Evolutionary conservation across 768 basidiomycete genomes (phyloP).

Genomic region (Hygrocybe punicea): DNA sequence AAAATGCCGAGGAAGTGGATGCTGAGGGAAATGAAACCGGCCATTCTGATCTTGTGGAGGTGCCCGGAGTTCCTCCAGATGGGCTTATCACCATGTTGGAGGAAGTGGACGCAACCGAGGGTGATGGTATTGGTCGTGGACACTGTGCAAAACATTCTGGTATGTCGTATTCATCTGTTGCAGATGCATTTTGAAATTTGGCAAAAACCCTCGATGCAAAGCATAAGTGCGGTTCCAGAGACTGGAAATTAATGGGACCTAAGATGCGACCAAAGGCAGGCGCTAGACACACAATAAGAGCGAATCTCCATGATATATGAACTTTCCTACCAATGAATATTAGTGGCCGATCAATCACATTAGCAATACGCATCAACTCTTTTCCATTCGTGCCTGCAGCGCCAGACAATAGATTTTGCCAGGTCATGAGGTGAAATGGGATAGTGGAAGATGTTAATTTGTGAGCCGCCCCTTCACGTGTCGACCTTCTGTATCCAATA

Average conservation of each 20-base stretch:
- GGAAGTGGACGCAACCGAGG: too few species aligned
- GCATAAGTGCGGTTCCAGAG: not conserved
- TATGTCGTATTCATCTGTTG: not conserved
- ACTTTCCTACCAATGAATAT: not conserved
- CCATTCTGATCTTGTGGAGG: too few species aligned
- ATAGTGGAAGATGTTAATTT: not conserved
- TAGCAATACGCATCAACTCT: not conserved
- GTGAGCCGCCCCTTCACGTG: not conserved
- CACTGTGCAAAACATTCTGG: not conserved
- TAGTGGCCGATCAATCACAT: not conserved
- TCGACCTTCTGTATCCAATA: not conserved
- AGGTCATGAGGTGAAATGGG: not conserved
- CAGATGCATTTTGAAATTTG: not conserved
- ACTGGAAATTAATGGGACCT: not conserved
- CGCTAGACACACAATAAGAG: not conserved
- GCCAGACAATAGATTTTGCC: not conserved
- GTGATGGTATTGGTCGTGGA: not conserved
- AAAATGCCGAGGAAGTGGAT: too few species aligned
- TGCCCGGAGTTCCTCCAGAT: too few species aligned
- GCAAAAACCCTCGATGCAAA: not conserved
- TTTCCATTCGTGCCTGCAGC: not conserved
- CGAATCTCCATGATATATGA: not conserved
- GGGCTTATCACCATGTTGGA: too few species aligned
- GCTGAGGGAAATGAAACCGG: too few species aligned
- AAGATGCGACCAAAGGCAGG: not conserved